Evolutionary conservation across 495 filamentous ascomycete species (phyloP), one percentile per base, ranked within the genome.

Genomic region (Amphirosellinia nigrospora): DNA sequence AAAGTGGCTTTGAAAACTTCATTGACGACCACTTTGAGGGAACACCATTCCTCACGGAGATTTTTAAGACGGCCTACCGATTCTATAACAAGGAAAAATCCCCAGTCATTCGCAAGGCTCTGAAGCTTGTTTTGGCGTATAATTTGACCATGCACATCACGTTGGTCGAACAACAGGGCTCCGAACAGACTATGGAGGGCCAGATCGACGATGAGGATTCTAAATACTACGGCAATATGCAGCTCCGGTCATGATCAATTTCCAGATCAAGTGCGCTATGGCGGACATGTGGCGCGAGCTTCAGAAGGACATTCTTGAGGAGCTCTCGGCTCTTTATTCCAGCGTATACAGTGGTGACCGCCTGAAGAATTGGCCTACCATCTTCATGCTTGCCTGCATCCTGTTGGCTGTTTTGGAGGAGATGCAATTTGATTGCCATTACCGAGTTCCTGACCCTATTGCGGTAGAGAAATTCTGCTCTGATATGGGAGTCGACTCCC

Each of bases 211-310:
- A 93, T 71, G 84, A 89, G 66, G 84, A 87, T 34, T 95, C 92
- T 66, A 94, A 91, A 71, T 97, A 90, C 86, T 86, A 83, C 68
- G 94, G 94, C 77, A 94, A 86, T 94, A 89, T 32, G 87, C 96
- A 72, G 94, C 94, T 19, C 94, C 94, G 3, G 93, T 97, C 71
- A 96, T 97, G 94, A 95, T 97, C 88, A 97, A 97, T 84, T 97
- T 97, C 88, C 93, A 97, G 82, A 91, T 97, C 82, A 97, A 97
- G 86, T 93, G 89, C 77, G 94, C 94, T 58, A 89, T 97, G 85
- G 94, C 93, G 38, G 92, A 93, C 74, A 94, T 97, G 92, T 97
- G 94, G 94, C 93, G 94, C 70, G 94, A 96, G 79, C 83, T 97
- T 52, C 93, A 96, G 79, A 96, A 96, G 82, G 94, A 97, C 70